phyloP scores from a whole-genome alignment of 208 protist species.

The Trypanosoma cruzi region DNA sequence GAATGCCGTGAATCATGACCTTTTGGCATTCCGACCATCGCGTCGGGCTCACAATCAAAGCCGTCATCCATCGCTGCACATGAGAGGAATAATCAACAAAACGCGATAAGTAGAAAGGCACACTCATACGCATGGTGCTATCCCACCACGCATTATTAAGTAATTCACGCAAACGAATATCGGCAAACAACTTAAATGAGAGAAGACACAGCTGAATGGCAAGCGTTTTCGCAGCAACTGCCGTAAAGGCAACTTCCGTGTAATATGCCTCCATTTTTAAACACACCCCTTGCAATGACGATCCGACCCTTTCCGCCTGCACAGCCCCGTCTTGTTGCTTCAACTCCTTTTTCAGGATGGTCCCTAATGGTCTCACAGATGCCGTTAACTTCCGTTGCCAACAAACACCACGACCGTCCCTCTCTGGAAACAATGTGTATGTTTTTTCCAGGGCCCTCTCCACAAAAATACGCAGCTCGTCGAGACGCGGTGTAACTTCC shows the following conservation, averaged over 20 bases:
- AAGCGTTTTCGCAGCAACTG: conserved; percentile 35
- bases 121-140: conserved; percentile 29
- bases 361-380: conserved; percentile 12
- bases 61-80: conserved; percentile 51
- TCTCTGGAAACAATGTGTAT: not conserved
- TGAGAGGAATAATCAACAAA: conserved; percentile 49
- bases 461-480: conserved; percentile 14
- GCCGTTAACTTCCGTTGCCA: not conserved
- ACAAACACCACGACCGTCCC: not conserved
- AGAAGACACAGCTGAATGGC: conserved; percentile 60
- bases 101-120: conserved; percentile 40
- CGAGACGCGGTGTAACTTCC: conserved; percentile 6
- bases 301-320: not conserved
- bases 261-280: too few relatives aligned
- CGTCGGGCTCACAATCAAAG: conserved; percentile 44
- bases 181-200: conserved; percentile 58
- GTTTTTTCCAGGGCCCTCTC: not conserved
- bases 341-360: not conserved
- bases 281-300: not conserved
- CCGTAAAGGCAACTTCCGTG: conserved; percentile 8
- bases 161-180: conserved; percentile 61
- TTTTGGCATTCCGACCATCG: conserved; percentile 44
- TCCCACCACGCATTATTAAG: conserved; percentile 70
- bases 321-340: not conserved
- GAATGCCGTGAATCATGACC: conserved; percentile 38